Conservation (phyloP, 306 rosid species). For the Corylus heterophylla region DNA sequence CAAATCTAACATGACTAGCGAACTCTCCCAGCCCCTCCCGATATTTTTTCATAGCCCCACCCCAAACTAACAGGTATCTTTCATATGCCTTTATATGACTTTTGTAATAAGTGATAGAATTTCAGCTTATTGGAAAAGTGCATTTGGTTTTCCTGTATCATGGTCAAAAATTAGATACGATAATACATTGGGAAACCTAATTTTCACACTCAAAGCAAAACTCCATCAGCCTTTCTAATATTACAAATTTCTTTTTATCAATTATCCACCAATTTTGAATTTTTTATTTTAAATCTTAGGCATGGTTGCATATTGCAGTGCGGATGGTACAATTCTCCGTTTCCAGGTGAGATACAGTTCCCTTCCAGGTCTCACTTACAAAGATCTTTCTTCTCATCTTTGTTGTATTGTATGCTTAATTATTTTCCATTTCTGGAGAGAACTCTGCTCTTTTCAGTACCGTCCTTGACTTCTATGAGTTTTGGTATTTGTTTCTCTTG, state of each 20-base stretch:
- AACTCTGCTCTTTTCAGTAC: not conserved
- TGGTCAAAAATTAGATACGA: not conserved
- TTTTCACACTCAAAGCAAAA: constrained; percentile 3
- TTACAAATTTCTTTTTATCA: not conserved
- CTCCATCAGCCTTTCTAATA: not conserved
- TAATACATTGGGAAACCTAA: not conserved
- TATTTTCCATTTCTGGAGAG: not conserved
- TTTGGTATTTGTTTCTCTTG: not conserved
- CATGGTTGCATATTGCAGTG: constrained; percentile 84
- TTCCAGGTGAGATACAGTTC: constrained; percentile 62
- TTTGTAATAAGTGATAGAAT: not conserved
- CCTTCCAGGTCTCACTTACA: constrained; percentile 20
- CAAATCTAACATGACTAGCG: too few species aligned
- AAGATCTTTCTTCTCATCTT: constrained; percentile 3
- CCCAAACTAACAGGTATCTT: not conserved
- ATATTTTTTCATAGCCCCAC: too few species aligned
- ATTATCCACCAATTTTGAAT: not conserved
- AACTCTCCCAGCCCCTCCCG: too few species aligned
- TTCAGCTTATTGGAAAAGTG: not conserved
- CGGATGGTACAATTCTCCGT: constrained; percentile 73
- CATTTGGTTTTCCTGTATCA: not conserved
- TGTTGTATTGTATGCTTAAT: not conserved
- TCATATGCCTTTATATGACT: not conserved
- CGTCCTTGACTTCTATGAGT: not conserved
- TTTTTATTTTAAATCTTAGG: constrained; percentile 48